Conservation (phyloP, 192 early-diverging fungal species). For the Entrophospora sp. region DNA sequence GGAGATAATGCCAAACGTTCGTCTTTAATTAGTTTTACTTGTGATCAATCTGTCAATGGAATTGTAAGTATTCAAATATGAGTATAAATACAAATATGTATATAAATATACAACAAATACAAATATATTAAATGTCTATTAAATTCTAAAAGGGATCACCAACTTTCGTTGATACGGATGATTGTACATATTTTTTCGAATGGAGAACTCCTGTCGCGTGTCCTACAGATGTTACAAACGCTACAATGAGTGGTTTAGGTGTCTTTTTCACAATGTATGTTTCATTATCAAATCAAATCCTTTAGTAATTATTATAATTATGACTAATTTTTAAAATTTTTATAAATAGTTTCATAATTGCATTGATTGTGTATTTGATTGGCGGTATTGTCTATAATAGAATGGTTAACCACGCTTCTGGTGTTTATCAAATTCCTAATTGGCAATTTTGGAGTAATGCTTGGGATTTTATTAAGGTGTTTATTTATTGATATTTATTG, state of each 20-base stretch:
- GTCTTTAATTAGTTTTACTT: slow-evolving; percentile 25
- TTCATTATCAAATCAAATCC: not conserved
- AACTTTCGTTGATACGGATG: slow-evolving; percentile 16
- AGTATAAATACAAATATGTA: not conserved
- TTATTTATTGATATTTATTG: not conserved
- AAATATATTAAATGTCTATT: no score
- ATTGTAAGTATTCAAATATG: slow-evolving; percentile 13
- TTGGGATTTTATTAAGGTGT: slow-evolving; percentile 32
- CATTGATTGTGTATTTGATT: slow-evolving; percentile 25
- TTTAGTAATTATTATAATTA: not conserved
- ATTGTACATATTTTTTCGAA: slow-evolving; percentile 30
- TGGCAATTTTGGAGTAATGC: slow-evolving; percentile 30
- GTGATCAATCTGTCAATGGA: slow-evolving; percentile 27
- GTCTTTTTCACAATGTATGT: slow-evolving; percentile 32
- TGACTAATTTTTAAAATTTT: not conserved
- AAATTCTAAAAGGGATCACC: no score
- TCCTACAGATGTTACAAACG: slow-evolving; percentile 11
- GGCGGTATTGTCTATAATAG: slow-evolving; percentile 35
- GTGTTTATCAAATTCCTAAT: slow-evolving; percentile 32
- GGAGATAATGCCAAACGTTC: slow-evolving; percentile 14
- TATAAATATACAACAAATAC: not conserved
- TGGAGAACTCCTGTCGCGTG: slow-evolving; percentile 33
- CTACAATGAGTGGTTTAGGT: slow-evolving; percentile 12
- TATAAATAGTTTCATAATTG: slow-evolving; percentile 28
- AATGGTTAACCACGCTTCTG: slow-evolving; percentile 28